Evolutionary conservation across 192 early-diverging fungal genomes (phyloP).

Genomic region (Coemansia sp.): DNA sequence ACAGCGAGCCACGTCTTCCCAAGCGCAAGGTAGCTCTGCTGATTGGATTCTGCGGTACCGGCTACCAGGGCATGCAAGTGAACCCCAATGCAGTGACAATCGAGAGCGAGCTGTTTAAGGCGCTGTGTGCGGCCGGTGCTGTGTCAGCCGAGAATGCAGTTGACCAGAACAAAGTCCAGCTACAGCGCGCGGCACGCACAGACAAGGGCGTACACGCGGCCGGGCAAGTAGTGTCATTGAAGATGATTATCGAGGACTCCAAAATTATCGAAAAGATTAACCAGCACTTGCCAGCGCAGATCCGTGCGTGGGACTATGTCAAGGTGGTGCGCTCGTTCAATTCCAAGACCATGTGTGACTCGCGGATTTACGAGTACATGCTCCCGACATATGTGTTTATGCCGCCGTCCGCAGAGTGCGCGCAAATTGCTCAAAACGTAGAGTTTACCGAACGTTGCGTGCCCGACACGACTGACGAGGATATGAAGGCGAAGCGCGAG

Average conservation of each 20-base stretch:
- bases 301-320: constrained; percentile 84
- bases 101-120: constrained; percentile 88
- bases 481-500: constrained; percentile 59
- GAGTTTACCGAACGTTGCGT: constrained; percentile 31
- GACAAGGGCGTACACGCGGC: constrained; percentile 99
- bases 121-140: constrained; percentile 74
- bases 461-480: constrained; percentile 56
- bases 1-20: constrained; percentile 57
- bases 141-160: constrained; percentile 85
- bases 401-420: constrained; percentile 41
- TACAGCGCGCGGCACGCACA: constrained; percentile 90
- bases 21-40: constrained; percentile 89
- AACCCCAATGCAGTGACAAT: constrained; percentile 82
- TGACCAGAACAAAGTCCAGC: constrained; percentile 76
- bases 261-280: constrained; percentile 82
- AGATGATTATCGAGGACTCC: constrained; percentile 78
- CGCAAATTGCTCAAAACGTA: constrained; percentile 37
- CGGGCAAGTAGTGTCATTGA: constrained; percentile 90
- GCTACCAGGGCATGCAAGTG: constrained; percentile 96
- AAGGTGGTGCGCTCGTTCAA: constrained; percentile 77
- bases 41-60: constrained; percentile 92
- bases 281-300: constrained; percentile 76
- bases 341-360: constrained; percentile 88
- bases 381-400: constrained; percentile 88
- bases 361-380: constrained; percentile 95